Evolutionary conservation across 139 green algal genomes (phyloP).

Genomic region (Auxenochlorella pyrenoidosa): DNA sequence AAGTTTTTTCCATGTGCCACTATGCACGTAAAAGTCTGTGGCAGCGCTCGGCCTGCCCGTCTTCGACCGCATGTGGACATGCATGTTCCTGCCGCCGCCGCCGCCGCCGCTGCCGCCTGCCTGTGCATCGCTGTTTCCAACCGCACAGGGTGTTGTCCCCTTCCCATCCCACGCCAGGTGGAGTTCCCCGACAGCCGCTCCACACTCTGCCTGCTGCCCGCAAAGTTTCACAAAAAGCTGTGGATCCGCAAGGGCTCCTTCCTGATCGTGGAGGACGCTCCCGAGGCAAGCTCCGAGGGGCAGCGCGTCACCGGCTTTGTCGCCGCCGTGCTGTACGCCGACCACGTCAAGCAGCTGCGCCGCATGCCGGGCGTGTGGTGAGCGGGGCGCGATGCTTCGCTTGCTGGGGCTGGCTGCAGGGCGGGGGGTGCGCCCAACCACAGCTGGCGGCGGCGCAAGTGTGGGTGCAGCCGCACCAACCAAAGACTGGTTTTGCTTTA

Average conservation of each 20-base stretch:
- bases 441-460: too few relatives aligned
- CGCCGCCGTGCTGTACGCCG: constrained; percentile 66
- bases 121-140: not conserved
- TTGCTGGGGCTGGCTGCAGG: not conserved
- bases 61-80: not conserved
- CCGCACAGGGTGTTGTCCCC: not conserved
- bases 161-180: constrained; percentile 54
- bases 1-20: not conserved
- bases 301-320: constrained; percentile 69
- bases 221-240: constrained; percentile 84
- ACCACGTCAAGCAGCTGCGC: constrained; percentile 70
- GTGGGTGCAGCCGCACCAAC: too few relatives aligned
- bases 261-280: constrained; percentile 62
- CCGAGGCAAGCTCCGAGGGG: constrained; percentile 28
- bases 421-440: not conserved
- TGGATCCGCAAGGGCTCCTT: constrained; percentile 79
- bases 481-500: too few relatives aligned
- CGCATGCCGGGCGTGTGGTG: constrained; percentile 66
- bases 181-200: constrained; percentile 65
- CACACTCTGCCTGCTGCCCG: constrained; percentile 74
- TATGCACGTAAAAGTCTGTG: not conserved
- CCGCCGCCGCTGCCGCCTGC: not conserved
- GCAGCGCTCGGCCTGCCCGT: too few relatives aligned
- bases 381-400: not conserved
- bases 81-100: not conserved